Conservation (phyloP, 257 asterid genomes). For the Perilla frutescens region DNA sequence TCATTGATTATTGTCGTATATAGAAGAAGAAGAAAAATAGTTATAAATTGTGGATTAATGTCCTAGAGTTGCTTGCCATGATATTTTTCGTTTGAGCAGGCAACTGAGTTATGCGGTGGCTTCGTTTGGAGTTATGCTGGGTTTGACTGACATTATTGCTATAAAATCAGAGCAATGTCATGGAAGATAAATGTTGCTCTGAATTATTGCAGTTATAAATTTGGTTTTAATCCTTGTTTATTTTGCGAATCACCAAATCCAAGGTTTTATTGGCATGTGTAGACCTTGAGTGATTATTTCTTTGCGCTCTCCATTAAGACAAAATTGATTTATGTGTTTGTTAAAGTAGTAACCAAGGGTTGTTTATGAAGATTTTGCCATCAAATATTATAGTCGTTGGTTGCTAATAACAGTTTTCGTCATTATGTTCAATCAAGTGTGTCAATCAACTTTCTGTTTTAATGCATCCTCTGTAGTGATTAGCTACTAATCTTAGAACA, state of each 20-base stretch:
- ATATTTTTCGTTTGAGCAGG: neutral
- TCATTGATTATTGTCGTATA: constrained; percentile 23
- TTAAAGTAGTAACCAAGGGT: neutral
- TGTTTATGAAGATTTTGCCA: constrained; percentile 4
- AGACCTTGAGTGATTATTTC: neutral
- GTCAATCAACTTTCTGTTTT: neutral
- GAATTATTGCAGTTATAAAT: neutral
- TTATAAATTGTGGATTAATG: constrained; percentile 16
- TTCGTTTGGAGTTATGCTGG: constrained; percentile 14
- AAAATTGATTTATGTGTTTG: neutral
- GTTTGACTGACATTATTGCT: constrained; percentile 11
- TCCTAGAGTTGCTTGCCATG: constrained; percentile 28
- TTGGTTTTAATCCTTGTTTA: constrained; percentile 3
- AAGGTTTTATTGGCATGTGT: constrained; percentile 18
- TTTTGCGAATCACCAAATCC: neutral
- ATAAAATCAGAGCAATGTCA: constrained; percentile 6
- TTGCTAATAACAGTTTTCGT: constrained; percentile 15
- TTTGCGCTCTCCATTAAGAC: neutral
- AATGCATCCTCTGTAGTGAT: constrained; percentile 5
- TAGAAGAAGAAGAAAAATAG: constrained; percentile 14
- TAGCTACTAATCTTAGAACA: constrained; percentile 13
- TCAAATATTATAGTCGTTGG: constrained; percentile 10
- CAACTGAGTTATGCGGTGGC: constrained; percentile 8
- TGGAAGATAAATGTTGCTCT: constrained; percentile 6
- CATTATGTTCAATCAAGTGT: constrained; percentile 8